phyloP scores from a whole-genome alignment of 768 basidiomycete species.

The Boletus coccyginus region DNA sequence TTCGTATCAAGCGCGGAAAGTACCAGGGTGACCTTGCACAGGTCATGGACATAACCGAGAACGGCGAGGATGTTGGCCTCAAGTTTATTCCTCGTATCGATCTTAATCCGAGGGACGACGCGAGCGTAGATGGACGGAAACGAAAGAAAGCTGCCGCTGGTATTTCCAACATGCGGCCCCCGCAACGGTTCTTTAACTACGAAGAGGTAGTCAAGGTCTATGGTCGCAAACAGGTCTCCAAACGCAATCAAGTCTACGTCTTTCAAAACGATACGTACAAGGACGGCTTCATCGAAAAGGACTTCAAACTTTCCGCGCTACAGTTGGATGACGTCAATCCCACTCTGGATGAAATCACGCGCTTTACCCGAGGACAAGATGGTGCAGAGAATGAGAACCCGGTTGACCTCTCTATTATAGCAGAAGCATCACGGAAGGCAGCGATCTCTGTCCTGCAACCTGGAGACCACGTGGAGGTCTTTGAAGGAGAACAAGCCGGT shows the following conservation, averaged over 20 bases:
- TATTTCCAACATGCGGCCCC: constrained; percentile 68
- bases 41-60: constrained; percentile 91
- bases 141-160: constrained; percentile 62
- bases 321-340: constrained; percentile 89
- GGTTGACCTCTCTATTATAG: constrained; percentile 89
- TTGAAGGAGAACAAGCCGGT: constrained; percentile 94
- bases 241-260: constrained; percentile 71
- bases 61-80: constrained; percentile 88
- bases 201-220: constrained; percentile 90
- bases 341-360: constrained; percentile 93
- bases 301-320: constrained; percentile 78
- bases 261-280: constrained; percentile 94
- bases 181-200: constrained; percentile 89
- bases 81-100: constrained; percentile 98
- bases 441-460: constrained; percentile 95
- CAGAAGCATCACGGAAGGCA: constrained; percentile 87
- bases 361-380: constrained; percentile 77
- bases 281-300: constrained; percentile 95
- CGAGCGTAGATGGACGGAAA: constrained; percentile 65
- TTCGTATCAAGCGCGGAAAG: constrained; percentile 90
- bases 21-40: constrained; percentile 95
- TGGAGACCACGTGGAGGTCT: constrained; percentile 96
- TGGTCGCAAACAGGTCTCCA: constrained; percentile 72
- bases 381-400: constrained; percentile 60
- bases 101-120: constrained; percentile 84